phyloP scores from a whole-genome alignment of 257 asterid species.

The Solanum gracilifrons region DNA sequence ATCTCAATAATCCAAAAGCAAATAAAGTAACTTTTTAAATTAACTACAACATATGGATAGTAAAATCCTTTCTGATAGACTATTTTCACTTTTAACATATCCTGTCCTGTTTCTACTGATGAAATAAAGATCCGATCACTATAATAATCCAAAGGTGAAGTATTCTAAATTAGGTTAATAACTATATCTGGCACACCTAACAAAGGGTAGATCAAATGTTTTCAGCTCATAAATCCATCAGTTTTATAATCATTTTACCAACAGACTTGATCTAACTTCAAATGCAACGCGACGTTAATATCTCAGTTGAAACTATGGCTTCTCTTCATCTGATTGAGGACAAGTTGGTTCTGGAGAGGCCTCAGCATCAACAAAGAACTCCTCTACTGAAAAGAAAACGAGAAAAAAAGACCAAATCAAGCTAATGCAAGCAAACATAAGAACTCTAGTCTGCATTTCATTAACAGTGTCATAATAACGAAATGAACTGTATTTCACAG shows the following conservation, averaged over 20 bases:
- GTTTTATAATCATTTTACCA: neutral
- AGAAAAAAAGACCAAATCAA: constrained; percentile 4
- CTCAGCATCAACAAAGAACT: constrained; percentile 81
- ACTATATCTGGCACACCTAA: neutral
- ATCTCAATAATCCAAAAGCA: neutral
- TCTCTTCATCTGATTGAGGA: constrained; percentile 81
- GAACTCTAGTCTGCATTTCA: neutral
- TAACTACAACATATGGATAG: neutral
- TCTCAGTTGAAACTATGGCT: constrained; percentile 29
- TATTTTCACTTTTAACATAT: neutral
- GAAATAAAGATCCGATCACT: neutral
- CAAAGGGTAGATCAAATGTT: neutral
- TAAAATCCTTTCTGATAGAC: neutral
- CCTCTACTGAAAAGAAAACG: constrained; percentile 51
- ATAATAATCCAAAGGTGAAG: neutral
- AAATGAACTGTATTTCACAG: neutral
- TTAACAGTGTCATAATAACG: neutral
- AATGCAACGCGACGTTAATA: neutral
- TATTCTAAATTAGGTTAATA: neutral
- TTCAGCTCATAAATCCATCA: neutral
- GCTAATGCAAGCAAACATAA: neutral
- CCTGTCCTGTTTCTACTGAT: neutral
- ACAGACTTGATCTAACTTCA: neutral
- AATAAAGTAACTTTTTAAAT: neutral
- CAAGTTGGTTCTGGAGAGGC: constrained; percentile 48